phyloP scores from a whole-genome alignment of 768 basidiomycete genomes.

The Mycena rebaudengoi region DNA sequence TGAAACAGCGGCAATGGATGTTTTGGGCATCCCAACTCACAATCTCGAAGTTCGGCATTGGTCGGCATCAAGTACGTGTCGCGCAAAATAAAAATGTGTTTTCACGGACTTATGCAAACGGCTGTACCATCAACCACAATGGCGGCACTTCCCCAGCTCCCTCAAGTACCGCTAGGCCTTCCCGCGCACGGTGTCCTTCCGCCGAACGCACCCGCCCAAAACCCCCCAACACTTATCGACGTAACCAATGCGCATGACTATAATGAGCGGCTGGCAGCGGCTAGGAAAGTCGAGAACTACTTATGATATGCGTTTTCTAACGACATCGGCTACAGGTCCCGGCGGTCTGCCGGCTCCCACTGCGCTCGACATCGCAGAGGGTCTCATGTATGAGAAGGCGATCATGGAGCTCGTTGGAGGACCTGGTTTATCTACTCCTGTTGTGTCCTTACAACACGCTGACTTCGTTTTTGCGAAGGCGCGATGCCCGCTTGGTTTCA shows the following conservation, averaged over 20 bases:
- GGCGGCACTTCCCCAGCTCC: not conserved
- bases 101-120: too few relatives aligned
- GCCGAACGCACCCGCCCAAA: not conserved
- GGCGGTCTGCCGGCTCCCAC: not conserved
- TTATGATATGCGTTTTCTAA: not conserved
- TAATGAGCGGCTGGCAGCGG: not conserved
- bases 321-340: not conserved
- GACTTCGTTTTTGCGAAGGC: too few relatives aligned
- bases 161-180: not conserved
- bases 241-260: not conserved
- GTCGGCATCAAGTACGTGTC: too few relatives aligned
- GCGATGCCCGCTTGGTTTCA: constrained; percentile 12
- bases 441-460: too few relatives aligned
- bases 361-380: not conserved
- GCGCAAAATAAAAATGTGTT: too few relatives aligned
- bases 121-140: too few relatives aligned
- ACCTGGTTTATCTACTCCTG: too few relatives aligned
- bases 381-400: not conserved
- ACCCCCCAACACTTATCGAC: not conserved
- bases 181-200: not conserved
- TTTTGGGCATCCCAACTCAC: too few relatives aligned
- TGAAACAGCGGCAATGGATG: too few relatives aligned
- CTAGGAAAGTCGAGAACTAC: not conserved
- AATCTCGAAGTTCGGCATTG: too few relatives aligned
- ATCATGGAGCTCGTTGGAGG: not conserved